Base-by-base conservation (phyloP, 345 rosid species). In the Brassica cretica region DNA sequence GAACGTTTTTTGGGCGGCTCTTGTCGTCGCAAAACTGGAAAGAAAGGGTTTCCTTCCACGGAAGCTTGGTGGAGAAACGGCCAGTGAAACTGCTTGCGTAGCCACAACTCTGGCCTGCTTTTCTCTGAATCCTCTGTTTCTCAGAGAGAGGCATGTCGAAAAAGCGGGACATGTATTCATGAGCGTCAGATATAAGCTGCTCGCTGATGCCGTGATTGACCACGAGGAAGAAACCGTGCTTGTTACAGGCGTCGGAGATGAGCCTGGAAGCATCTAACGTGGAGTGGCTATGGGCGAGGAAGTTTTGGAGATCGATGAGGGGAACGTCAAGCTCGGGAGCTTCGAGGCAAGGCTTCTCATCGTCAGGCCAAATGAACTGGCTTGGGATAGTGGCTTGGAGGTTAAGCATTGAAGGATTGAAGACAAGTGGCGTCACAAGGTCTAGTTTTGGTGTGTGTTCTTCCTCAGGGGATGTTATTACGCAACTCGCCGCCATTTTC, bases 1-100 rank as follows among this genome's bases (percentile, higher is more conserved):
- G 75, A 6, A 93, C 92, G 5, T 80, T 46, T 35, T 83, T 86
- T 8, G 86, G 60, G 19, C 81, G 73, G 77, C 64, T 78, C 29
- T 81, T 37, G 59, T 84, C 88, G 3, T 89, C 86, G 1, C 89
- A 84, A 77, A 84, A 88, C 27, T 86, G 75, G 75, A 95, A 87
- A 69, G 99, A 95, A n/a, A 95, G 90, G 0, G 98, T 95, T 73
- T 95, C 99, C 68, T 95, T 95, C 99, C 99, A 95, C 0, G 99
- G 99, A 44, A 95, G 93, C 84, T 91, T 95, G 59, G 92, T 83
- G 65, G 90, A 85, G 79, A 95, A 95, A 59, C 99, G 87, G 18
- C 93, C 87, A 3, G 97, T 91, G 87, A 95, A 95, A 83, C 98
- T 95, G 67, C 98, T 95, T 3, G 99, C 98, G 58, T 95, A 95